Evolutionary conservation across 2,329 filamentous ascomycete genomes (phyloP), one percentile per base, ranked within the genome.

Genomic region (Aphanocladium album): DNA sequence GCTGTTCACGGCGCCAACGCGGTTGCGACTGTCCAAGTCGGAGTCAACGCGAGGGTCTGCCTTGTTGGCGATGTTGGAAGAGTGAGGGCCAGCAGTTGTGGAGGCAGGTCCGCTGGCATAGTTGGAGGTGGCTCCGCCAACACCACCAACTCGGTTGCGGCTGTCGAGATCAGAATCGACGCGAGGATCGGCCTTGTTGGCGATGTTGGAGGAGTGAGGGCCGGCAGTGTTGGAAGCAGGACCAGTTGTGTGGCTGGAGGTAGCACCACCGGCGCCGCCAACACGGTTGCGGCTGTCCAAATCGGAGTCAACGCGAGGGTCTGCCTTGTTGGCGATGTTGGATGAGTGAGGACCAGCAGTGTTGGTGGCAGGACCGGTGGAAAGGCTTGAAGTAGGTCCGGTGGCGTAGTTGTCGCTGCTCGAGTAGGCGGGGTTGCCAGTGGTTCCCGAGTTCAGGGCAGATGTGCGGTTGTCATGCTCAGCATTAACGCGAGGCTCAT

Each of bases 231-330:
- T 51, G 35, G 57, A 60, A 12, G 56, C 56, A 49, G 58, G 35
- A 43, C 67, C 67, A 30, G 50, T 67, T 49, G 63, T 51, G 52
- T 63, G 60, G 41, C 41, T 60, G 19, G 59, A 60, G 17, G 57
- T 51, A 16, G 21, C 49, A 35, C 33, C n/a, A 33, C 35, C 56
- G 21, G 23, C 45, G 16, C 27, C 54, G 7, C 54, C 56, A 51
- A 51, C 19, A 8, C 57, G 57, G 55, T 67, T 71, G 35, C 71
- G 71, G 60, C 72, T 70, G 62, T 80, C 78, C 11, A 78, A 72
- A 65, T 84, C 79, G 49, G 77, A 80, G 67, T 84, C 80, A 50
- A 83, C 72, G 16, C 80, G 74, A 25, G 81, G 81, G 65, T 84
- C 82, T 5, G 70, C 66, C 37, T 79, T 78, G 70, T 84, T 84